Percentiles rank a stretch among this genome's conserved stretches.
Conservation (phyloP, 345 rosid species). For the Sisymbrium altissimum region DNA sequence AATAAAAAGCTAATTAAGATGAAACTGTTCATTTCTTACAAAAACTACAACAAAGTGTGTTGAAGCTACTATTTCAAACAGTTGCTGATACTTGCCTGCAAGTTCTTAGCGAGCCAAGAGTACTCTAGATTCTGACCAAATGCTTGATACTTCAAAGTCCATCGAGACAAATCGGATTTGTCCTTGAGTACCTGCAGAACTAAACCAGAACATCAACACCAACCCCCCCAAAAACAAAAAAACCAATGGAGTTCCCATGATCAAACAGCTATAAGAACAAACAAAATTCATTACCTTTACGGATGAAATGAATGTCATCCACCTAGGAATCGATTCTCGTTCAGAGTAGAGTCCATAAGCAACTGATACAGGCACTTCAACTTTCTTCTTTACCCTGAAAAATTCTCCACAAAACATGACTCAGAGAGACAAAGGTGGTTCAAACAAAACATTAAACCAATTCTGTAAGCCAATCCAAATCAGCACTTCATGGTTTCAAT, state of each 20-base stretch:
- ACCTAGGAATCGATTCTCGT: constrained; percentile 79
- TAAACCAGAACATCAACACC: background rate
- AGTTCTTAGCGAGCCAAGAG: constrained; percentile 91
- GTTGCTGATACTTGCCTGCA: constrained; percentile 54
- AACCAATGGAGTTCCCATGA: background rate
- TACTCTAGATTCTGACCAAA: constrained; percentile 76
- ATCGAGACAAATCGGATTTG: constrained; percentile 69
- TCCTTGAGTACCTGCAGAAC: constrained; percentile 59
- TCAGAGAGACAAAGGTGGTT: background rate
- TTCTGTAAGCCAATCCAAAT: background rate
- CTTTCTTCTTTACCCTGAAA: constrained; percentile 75
- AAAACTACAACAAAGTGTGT: background rate
- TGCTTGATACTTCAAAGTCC: constrained; percentile 81
- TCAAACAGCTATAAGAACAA: background rate
- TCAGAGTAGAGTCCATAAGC: constrained; percentile 72
- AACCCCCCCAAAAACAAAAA: background rate
- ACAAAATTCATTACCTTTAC: constrained; percentile 48
- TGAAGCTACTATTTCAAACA: background rate
- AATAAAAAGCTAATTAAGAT: background rate
- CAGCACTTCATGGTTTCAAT: too few species aligned
- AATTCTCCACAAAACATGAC: constrained; percentile 2
- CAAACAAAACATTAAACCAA: background rate
- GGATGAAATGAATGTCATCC: constrained; percentile 94
- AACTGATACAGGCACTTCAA: constrained; percentile 65
- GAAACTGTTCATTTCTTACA: too few species aligned